Evolutionary conservation across 768 basidiomycete genomes (phyloP).

Genomic region (Coprinellus micaceus): DNA sequence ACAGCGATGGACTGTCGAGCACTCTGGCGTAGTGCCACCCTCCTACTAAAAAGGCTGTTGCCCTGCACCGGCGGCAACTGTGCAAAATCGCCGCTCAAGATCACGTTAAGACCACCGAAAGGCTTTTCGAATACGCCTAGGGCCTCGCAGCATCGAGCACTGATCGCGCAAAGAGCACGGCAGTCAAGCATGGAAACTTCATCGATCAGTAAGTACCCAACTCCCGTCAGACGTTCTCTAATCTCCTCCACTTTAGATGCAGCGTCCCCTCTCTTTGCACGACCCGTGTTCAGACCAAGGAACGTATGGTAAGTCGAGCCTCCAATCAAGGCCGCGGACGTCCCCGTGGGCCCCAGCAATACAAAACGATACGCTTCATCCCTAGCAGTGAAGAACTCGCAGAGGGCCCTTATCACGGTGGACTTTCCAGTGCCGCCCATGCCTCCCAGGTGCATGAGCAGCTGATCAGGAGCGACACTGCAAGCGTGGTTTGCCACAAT

Average conservation of each 20-base stretch:
- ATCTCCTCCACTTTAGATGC: neutral
- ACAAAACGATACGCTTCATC: constrained; percentile 16
- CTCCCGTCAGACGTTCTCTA: neutral
- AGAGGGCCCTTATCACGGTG: constrained; percentile 16
- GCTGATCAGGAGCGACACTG: neutral
- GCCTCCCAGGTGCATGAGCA: constrained; percentile 26
- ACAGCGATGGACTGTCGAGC: too few relatives aligned
- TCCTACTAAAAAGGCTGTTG: constrained; percentile 1
- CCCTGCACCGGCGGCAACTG: neutral
- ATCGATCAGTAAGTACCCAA: constrained; percentile 15
- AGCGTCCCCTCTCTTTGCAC: neutral
- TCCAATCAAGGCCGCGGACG: constrained; percentile 20
- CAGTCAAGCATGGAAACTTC: constrained; percentile 17
- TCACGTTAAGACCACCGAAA: constrained; percentile 5
- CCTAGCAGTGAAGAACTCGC: constrained; percentile 15
- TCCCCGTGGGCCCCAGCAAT: constrained; percentile 23
- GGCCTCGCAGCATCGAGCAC: neutral
- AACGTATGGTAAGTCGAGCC: constrained; percentile 27
- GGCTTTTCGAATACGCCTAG: neutral
- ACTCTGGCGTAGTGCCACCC: neutral
- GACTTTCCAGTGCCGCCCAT: constrained; percentile 26
- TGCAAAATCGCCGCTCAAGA: constrained; percentile 8
- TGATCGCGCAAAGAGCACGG: constrained; percentile 10
- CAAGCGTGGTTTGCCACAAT: constrained; percentile 19
- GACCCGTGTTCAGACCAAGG: neutral